These are phyloP conservation scores for Tilletia caries DNA, from an alignment of 1,284 basidiomycete genomes.

Conservation along the genomic window DNA sequence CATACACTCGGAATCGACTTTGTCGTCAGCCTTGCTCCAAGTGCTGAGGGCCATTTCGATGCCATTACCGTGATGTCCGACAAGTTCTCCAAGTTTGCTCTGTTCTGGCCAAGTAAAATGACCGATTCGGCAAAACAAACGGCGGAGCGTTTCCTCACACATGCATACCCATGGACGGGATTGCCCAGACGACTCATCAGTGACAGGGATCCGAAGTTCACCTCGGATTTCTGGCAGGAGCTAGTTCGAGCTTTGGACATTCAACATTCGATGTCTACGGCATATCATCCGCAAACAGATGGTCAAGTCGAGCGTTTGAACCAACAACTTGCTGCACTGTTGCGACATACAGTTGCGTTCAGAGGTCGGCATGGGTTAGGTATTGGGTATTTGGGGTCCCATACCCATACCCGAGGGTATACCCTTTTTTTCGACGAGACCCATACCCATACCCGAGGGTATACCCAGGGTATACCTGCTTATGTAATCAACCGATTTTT, in stretches of 20 bases:
- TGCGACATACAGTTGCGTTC: constrained; percentile 55
- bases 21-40: background rate
- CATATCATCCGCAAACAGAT: constrained; percentile 8
- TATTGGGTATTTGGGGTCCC: too few species aligned
- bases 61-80: background rate
- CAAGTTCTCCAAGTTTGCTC: background rate
- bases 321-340: constrained; percentile 49
- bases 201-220: background rate
- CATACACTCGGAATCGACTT: background rate
- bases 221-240: background rate
- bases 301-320: constrained; percentile 55
- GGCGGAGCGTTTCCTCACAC: background rate
- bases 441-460: too few species aligned
- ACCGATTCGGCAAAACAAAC: background rate
- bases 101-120: background rate
- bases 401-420: too few species aligned
- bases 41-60: background rate
- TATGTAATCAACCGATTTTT: too few species aligned
- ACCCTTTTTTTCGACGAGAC: too few species aligned
- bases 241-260: background rate
- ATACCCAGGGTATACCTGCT: too few species aligned
- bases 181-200: background rate
- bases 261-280: background rate
- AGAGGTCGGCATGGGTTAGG: too few species aligned
- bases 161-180: background rate